A percentile compares a stretch with the other conserved stretches of the same genome.
phyloP scores from a whole-genome alignment of 2,329 filamentous ascomycete species.

The Neoscytalidium dimidiatum region DNA sequence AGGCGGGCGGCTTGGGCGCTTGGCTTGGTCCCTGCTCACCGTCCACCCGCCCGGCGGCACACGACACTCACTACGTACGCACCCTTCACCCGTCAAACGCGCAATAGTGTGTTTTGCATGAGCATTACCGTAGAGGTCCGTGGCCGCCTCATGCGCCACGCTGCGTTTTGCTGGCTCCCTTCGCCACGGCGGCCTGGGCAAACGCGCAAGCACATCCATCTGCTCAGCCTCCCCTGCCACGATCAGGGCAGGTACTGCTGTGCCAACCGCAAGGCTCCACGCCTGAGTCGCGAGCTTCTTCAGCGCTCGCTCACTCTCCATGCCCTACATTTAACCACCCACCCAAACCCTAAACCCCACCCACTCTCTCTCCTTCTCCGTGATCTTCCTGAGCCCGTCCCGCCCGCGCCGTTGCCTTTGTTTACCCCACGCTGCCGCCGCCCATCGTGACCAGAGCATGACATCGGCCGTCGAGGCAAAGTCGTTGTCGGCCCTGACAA shows the following conservation, averaged over 20 bases:
- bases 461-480: conserved; percentile 67
- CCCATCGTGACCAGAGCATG: conserved; percentile 5
- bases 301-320: background rate
- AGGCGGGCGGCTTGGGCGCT: too few species aligned
- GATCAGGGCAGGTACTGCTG: conserved; percentile 7
- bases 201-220: conserved; percentile 9
- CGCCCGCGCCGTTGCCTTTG: background rate
- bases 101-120: background rate
- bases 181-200: background rate
- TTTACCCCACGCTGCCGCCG: background rate
- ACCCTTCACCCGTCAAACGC: background rate
- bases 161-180: background rate
- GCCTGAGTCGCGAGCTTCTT: background rate
- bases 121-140: background rate
- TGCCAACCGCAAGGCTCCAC: background rate
- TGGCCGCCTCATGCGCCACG: conserved; percentile 5
- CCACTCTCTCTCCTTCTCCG: background rate
- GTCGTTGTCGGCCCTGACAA: conserved; percentile 78
- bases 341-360: background rate
- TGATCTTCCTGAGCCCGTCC: background rate
- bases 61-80: background rate
- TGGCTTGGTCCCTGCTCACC: background rate
- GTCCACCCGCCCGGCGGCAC: background rate
- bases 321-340: background rate
- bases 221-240: conserved; percentile 20